Evolutionary conservation across 441 rosid species (phyloP).

Genomic region (Brassica hybrid): DNA sequence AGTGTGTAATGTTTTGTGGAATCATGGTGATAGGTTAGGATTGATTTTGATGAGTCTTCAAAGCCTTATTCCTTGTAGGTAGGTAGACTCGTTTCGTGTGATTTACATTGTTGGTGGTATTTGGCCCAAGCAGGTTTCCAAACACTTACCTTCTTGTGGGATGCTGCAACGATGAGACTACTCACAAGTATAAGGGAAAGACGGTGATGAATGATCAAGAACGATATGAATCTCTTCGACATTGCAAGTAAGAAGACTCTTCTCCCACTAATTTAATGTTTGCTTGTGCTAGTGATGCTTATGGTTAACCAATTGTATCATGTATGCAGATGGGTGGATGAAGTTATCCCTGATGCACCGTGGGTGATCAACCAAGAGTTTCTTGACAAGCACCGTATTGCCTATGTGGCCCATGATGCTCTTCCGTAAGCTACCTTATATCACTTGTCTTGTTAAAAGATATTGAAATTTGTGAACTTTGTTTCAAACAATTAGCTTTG

Average conservation of each 20-base stretch:
- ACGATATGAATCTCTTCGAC: too few relatives aligned
- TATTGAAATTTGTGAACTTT: not conserved
- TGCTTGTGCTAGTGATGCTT: too few relatives aligned
- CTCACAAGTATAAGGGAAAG: too few relatives aligned
- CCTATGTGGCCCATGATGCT: slow-evolving; percentile 78
- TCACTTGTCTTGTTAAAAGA: not conserved
- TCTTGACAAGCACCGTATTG: slow-evolving; percentile 72
- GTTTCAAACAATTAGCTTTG: not conserved
- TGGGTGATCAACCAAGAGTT: slow-evolving; percentile 77
- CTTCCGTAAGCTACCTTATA: slow-evolving; percentile 65
- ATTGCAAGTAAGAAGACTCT: too few relatives aligned
- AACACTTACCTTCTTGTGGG: too few relatives aligned
- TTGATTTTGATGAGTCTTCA: not conserved
- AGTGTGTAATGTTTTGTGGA: not conserved
- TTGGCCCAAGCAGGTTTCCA: too few relatives aligned
- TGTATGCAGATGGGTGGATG: slow-evolving; percentile 72
- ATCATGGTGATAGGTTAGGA: not conserved
- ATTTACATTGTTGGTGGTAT: too few relatives aligned
- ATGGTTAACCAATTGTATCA: too few relatives aligned
- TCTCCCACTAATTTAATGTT: too few relatives aligned
- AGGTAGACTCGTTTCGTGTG: not conserved
- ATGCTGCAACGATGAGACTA: too few relatives aligned
- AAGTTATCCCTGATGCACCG: slow-evolving; percentile 85
- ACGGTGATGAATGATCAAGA: too few relatives aligned
- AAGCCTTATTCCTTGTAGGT: not conserved